These are phyloP conservation scores for Ilex asprella DNA, from an alignment of 257 asterid genomes.

Conservation along the genomic window DNA sequence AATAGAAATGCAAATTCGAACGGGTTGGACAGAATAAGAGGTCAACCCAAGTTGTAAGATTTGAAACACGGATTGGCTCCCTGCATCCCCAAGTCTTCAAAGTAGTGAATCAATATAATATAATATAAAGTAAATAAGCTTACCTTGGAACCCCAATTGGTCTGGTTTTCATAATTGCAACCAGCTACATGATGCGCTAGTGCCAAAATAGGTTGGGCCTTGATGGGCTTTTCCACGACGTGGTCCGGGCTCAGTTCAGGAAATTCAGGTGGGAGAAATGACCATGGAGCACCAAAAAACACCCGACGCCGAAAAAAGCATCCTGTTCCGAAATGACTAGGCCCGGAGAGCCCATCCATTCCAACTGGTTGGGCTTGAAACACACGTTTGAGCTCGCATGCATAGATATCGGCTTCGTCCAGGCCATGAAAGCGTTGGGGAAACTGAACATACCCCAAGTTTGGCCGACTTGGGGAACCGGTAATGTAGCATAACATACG, in stretches of 20 bases:
- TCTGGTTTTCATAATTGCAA: slow-evolving; percentile 17
- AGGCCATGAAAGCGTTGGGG: slow-evolving; percentile 66
- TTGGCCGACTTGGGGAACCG: slow-evolving; percentile 24
- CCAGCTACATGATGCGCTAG: slow-evolving; percentile 41
- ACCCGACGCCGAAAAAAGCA: slow-evolving; percentile 52
- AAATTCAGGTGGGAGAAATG: slow-evolving; percentile 28
- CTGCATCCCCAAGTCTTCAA: too few relatives aligned
- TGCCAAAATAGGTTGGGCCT: slow-evolving; percentile 26
- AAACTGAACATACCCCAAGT: slow-evolving; percentile 54
- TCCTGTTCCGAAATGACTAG: slow-evolving; percentile 61
- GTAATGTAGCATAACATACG: too few relatives aligned
- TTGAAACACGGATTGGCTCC: too few relatives aligned
- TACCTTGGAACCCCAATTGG: slow-evolving; percentile 57
- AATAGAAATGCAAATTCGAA: too few relatives aligned
- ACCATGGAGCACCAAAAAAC: slow-evolving; percentile 17
- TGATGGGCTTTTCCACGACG: slow-evolving; percentile 33
- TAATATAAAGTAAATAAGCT: too few relatives aligned
- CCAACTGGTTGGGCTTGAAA: slow-evolving; percentile 40
- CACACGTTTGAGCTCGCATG: slow-evolving; percentile 38
- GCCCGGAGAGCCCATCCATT: slow-evolving; percentile 46
- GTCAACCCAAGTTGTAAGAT: too few relatives aligned
- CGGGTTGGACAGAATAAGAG: too few relatives aligned
- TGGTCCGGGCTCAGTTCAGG: slow-evolving; percentile 43
- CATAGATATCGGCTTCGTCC: slow-evolving; percentile 57
- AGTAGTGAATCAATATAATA: too few relatives aligned